Percentiles rank a stretch among this genome's conserved stretches.
These are phyloP conservation scores for Lasiodiplodia sp. DNA, from an alignment of 2,329 filamentous ascomycete species.

Conservation along the genomic window DNA sequence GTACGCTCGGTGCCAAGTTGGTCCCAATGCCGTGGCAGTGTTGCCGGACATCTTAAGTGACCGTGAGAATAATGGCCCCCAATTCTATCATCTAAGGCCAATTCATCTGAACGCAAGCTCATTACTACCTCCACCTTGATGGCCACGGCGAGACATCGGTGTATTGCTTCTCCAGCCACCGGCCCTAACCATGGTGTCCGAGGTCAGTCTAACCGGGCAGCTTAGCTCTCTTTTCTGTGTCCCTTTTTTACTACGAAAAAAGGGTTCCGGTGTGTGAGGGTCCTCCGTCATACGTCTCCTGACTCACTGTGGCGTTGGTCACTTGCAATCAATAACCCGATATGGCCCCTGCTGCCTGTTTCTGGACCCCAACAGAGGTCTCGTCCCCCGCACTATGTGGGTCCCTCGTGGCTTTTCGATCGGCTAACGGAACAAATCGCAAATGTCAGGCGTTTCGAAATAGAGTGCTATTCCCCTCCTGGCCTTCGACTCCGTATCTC, in stretches of 20 bases:
- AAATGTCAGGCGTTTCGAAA: constrained; percentile 1
- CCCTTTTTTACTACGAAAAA: neutral
- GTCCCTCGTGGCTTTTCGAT: constrained; percentile 1
- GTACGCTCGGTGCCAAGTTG: neutral
- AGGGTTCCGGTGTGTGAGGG: neutral
- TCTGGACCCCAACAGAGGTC: constrained; percentile 9
- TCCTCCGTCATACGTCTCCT: neutral
- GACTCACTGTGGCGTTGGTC: constrained; percentile 3
- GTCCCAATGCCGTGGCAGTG: neutral
- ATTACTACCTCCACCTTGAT: no score
- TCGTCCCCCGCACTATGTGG: constrained; percentile 2
- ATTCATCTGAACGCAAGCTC: neutral
- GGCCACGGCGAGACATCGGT: neutral
- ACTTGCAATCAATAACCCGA: neutral
- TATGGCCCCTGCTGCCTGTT: neutral
- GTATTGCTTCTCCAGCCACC: neutral
- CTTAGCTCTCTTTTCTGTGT: neutral
- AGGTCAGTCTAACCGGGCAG: neutral
- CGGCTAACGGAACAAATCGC: neutral
- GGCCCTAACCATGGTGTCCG: neutral
- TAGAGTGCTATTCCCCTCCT: neutral
- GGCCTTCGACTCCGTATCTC: neutral
- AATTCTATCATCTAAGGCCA: neutral
- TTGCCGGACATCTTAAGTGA: neutral
- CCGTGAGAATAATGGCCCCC: neutral